Evolutionary conservation across 108 stramenopile species (phyloP).

Genomic region (Cylindrotheca closterium): DNA sequence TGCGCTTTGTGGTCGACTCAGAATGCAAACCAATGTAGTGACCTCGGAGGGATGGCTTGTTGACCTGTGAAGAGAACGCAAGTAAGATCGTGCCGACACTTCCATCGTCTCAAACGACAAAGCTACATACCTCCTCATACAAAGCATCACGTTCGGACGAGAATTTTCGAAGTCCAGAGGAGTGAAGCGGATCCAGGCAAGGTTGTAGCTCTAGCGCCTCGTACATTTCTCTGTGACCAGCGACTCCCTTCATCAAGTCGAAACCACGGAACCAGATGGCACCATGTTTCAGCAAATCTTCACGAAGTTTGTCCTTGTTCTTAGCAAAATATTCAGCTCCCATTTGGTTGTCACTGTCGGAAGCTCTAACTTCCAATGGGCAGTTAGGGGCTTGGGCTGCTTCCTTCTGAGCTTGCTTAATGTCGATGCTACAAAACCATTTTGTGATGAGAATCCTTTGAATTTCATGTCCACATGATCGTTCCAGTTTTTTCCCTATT

Average conservation of each 20-base stretch:
- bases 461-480: not conserved
- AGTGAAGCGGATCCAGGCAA: slow-evolving; percentile 90
- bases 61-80: slow-evolving; percentile 48
- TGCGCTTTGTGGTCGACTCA: slow-evolving; percentile 90
- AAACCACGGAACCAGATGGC: slow-evolving; percentile 89
- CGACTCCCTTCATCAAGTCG: slow-evolving; percentile 73
- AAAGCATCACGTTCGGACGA: slow-evolving; percentile 86
- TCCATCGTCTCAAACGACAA: not conserved
- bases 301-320: slow-evolving; percentile 63
- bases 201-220: slow-evolving; percentile 82
- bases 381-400: slow-evolving; percentile 52
- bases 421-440: slow-evolving; percentile 69
- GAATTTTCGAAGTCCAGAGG: slow-evolving; percentile 87
- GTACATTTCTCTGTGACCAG: slow-evolving; percentile 77
- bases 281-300: slow-evolving; percentile 70
- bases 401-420: slow-evolving; percentile 53
- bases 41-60: slow-evolving; percentile 80
- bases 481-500: not conserved
- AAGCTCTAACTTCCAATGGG: slow-evolving; percentile 69
- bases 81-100: not conserved
- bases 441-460: too few species aligned
- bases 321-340: slow-evolving; percentile 67
- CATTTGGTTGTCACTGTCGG: slow-evolving; percentile 54
- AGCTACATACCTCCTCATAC: slow-evolving; percentile 80
- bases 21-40: slow-evolving; percentile 91